Evolutionary conservation across 768 basidiomycete genomes (phyloP), one percentile per base, ranked within the genome.

Genomic region (Rhizopogon roseolus): DNA sequence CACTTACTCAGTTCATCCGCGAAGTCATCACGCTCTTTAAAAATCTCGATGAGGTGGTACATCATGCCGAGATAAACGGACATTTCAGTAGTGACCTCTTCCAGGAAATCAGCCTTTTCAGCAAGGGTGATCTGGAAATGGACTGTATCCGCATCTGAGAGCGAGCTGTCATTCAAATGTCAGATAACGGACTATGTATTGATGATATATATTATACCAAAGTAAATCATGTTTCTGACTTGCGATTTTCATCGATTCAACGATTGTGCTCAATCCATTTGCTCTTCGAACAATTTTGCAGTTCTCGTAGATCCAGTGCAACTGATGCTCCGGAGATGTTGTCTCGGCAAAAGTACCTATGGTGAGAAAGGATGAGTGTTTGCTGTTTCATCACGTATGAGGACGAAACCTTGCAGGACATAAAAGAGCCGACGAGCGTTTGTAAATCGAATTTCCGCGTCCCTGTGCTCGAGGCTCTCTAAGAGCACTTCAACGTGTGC

Each of bases 301-400:
- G 66, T 98, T 96, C 69, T 96, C 88, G 56, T 95, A 88, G 61
- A 99, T 90, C 87, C 93, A 94, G 59, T 94, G 91, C 38, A 98
- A 74, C 66, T 99, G 96, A 66, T 96, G 88, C 65, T 98, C 93
- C 0, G 93, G 90, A 19, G 93, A 93, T 9, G 82, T 82, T 0
- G 93, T 92, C 68, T 97, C 94, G 4, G 85, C 88, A 63, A 96
- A 97, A 5, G 90, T 89, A 36, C 93, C 93, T 95, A 51, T 39
- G 49, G 22, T 22, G 45, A 32, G 17, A 38, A 56, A 54, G 41
- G 34, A 50, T 58, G 29, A 64, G 53, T 57, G 59, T 49, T 16
- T 6, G n/a, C 43, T 3, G 29, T 34, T 44, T 25, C 6, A 53
- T 40, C 41, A 10, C 28, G 11, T 19, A 39, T 19, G 46, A 41